These are phyloP conservation scores for Millerozyma acaciae DNA, from an alignment of 805 yeast species.

Conservation along the genomic window DNA sequence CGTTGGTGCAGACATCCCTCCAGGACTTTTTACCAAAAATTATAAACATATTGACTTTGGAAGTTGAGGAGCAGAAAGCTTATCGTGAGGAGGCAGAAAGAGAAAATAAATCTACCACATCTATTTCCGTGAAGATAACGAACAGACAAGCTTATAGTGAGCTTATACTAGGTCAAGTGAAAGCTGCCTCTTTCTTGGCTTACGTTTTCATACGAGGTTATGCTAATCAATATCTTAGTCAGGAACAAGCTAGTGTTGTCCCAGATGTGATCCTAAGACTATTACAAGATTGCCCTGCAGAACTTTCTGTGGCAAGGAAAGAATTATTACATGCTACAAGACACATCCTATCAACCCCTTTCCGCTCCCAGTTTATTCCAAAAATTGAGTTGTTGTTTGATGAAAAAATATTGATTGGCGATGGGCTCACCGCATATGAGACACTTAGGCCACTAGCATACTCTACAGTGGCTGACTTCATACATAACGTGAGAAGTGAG, in stretches of 20 bases:
- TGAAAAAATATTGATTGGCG: slow-evolving; percentile 84
- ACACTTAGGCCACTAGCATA: slow-evolving; percentile 90
- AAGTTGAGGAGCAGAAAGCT: slow-evolving; percentile 70
- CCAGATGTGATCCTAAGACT: slow-evolving; percentile 86
- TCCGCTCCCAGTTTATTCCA: slow-evolving; percentile 75
- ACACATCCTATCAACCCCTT: slow-evolving; percentile 90
- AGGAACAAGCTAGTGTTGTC: slow-evolving; percentile 48
- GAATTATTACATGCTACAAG: slow-evolving; percentile 91
- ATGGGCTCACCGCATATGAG: slow-evolving; percentile 87
- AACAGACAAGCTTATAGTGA: slow-evolving; percentile 83
- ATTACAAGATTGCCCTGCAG: slow-evolving; percentile 93
- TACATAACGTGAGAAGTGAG: slow-evolving; percentile 86
- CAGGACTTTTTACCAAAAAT: slow-evolving; percentile 80
- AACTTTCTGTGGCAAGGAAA: slow-evolving; percentile 83
- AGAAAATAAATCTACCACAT: slow-evolving; percentile 56
- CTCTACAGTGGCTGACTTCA: slow-evolving; percentile 91
- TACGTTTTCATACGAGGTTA: slow-evolving; percentile 85
- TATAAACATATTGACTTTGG: slow-evolving; percentile 65
- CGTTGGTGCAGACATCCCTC: slow-evolving; percentile 63
- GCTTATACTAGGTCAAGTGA: slow-evolving; percentile 87
- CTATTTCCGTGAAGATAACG: slow-evolving; percentile 69
- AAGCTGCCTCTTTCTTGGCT: slow-evolving; percentile 92
- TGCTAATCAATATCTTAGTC: slow-evolving; percentile 54
- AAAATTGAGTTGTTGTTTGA: slow-evolving; percentile 82
- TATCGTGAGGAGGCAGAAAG: slow-evolving; percentile 45